Conservation (phyloP, 1,284 basidiomycete genomes). For the Apiotrichum domesticum region DNA sequence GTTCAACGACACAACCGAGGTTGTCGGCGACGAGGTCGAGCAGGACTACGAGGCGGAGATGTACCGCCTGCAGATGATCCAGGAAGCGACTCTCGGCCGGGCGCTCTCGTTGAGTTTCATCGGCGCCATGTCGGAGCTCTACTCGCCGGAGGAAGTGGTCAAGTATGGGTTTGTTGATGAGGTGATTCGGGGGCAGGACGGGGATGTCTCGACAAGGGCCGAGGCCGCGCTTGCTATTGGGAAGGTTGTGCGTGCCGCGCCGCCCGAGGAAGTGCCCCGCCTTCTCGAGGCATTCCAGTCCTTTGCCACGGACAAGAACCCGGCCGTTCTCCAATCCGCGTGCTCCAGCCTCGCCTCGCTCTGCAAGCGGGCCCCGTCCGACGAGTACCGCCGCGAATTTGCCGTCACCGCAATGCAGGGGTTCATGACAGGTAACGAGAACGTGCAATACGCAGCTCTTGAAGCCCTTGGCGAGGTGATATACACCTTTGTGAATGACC, state of each 20-base stretch:
- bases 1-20: conserved; percentile 23
- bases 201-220: conserved; percentile 75
- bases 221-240: conserved; percentile 88
- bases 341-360: conserved; percentile 79
- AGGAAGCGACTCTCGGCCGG: conserved; percentile 77
- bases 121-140: conserved; percentile 55
- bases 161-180: conserved; percentile 67
- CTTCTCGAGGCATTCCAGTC: conserved; percentile 73
- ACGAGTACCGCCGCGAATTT: conserved; percentile 55
- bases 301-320: conserved; percentile 64
- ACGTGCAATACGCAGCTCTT: conserved; percentile 73
- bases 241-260: conserved; percentile 76
- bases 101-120: conserved; percentile 90
- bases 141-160: conserved; percentile 58
- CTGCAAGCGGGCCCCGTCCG: conserved; percentile 57
- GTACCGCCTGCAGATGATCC: conserved; percentile 41
- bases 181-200: conserved; percentile 68
- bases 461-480: conserved; percentile 90
- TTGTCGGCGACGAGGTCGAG: conserved; percentile 16
- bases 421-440: conserved; percentile 55
- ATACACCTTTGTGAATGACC: conserved; percentile 68
- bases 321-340: conserved; percentile 84
- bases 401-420: conserved; percentile 60
- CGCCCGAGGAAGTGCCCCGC: conserved; percentile 60
- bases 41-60: conserved; percentile 24